Conservation (phyloP, 345 rosid species). For the Salix udensis region DNA sequence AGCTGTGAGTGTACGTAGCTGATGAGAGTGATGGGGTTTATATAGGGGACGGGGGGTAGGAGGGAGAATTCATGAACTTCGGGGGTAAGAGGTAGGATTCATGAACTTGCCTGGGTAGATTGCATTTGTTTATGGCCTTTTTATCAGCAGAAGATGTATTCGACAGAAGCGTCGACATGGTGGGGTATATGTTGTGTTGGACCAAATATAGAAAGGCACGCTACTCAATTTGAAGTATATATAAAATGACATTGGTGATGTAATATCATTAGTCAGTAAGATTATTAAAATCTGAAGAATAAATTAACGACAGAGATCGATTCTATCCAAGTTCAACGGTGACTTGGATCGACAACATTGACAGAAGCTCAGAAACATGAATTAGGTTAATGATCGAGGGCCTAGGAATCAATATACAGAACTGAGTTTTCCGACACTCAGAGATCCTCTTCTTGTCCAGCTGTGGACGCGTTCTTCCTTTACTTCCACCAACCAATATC, state of each 20-base stretch:
- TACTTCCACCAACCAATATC: too few relatives aligned
- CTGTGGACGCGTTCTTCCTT: too few relatives aligned
- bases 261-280: too few relatives aligned
- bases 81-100: conserved; percentile 26
- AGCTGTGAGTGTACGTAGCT: neutral
- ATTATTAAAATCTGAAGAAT: too few relatives aligned
- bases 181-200: neutral
- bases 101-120: conserved; percentile 39
- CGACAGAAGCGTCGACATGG: neutral
- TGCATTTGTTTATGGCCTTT: neutral
- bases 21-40: conserved; percentile 21
- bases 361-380: neutral
- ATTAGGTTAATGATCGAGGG: neutral
- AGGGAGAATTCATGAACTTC: conserved; percentile 56
- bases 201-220: neutral
- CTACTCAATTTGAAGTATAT: too few relatives aligned
- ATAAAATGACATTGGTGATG: too few relatives aligned
- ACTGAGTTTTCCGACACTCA: too few relatives aligned
- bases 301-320: too few relatives aligned
- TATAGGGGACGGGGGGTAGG: conserved; percentile 27
- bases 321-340: too few relatives aligned
- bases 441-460: too few relatives aligned
- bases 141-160: conserved; percentile 5
- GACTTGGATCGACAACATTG: neutral
- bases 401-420: too few relatives aligned